These are phyloP conservation scores for Alternaria sp. DNA, from an alignment of 2,329 filamentous ascomycete genomes.

Conservation along the genomic window DNA sequence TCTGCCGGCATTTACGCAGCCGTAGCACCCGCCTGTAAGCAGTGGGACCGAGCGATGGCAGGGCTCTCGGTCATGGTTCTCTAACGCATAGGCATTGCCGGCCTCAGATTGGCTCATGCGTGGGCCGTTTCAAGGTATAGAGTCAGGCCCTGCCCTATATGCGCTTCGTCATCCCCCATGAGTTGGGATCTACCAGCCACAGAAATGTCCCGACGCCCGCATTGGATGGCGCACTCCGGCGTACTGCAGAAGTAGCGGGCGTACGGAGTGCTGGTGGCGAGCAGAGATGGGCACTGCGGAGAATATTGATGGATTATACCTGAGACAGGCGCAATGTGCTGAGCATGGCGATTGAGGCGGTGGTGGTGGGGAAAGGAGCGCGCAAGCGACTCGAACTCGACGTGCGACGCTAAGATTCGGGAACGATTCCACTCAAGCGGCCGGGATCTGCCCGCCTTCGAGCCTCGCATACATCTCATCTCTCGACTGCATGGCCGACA, in stretches of 20 bases:
- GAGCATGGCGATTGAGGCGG: conserved; percentile 9
- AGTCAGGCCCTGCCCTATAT: conserved; percentile 48
- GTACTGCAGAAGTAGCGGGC: conserved; percentile 35
- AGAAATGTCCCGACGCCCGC: conserved; percentile 41
- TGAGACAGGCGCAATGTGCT: conserved; percentile 21
- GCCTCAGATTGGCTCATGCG: conserved; percentile 53
- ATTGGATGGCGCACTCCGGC: conserved; percentile 43
- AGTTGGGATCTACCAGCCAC: conserved; percentile 49
- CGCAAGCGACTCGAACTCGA: conserved; percentile 16
- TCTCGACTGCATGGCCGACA: conserved; percentile 38
- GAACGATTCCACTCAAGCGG: conserved; percentile 19
- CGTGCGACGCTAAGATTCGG: conserved; percentile 20
- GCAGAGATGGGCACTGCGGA: conserved; percentile 26
- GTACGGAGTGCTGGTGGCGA: conserved; percentile 37
- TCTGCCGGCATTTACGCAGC: conserved; percentile 46
- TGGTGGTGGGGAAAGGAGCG: conserved; percentile 16
- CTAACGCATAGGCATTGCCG: conserved; percentile 50
- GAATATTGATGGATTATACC: conserved; percentile 23
- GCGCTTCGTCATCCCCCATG: conserved; percentile 47
- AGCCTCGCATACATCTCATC: conserved; percentile 35
- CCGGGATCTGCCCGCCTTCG: conserved; percentile 41
- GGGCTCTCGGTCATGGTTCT: conserved; percentile 38
- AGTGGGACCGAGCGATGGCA: conserved; percentile 38
- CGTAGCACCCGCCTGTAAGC: conserved; percentile 50
- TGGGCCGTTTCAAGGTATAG: conserved; percentile 53